Percentiles rank a stretch among this genome's conserved stretches.
Evolutionary conservation across 441 rosid species (phyloP).

Genomic region (Cnidoscolus chayamansa): DNA sequence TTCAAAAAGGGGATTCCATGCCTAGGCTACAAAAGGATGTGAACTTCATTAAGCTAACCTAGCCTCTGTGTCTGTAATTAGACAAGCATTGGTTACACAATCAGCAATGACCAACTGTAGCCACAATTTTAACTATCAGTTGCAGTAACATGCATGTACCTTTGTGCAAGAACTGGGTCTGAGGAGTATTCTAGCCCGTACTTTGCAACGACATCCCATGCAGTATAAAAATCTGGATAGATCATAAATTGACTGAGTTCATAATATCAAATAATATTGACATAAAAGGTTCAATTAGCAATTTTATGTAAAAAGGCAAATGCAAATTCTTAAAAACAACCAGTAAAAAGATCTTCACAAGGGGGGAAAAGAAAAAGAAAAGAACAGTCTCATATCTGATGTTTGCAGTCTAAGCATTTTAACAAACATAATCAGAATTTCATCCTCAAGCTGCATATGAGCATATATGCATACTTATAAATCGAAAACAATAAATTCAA

Average conservation of each 20-base stretch:
- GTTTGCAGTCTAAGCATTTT: too few relatives aligned
- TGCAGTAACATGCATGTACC: slow-evolving; percentile 41
- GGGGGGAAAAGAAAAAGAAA: too few relatives aligned
- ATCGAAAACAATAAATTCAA: background rate
- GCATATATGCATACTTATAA: background rate
- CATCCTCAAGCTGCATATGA: background rate
- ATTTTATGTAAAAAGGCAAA: too few relatives aligned
- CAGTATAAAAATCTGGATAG: slow-evolving; percentile 83
- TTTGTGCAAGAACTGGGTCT: slow-evolving; percentile 63
- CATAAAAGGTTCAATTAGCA: background rate
- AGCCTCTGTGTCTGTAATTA: slow-evolving; percentile 6
- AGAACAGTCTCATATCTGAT: too few relatives aligned
- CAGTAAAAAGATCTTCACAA: too few relatives aligned
- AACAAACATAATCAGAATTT: background rate
- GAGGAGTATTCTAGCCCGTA: slow-evolving; percentile 47
- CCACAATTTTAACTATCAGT: slow-evolving; percentile 3
- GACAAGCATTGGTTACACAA: slow-evolving; percentile 8
- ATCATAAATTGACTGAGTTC: slow-evolving; percentile 9
- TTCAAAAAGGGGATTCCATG: background rate
- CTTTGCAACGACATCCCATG: slow-evolving; percentile 83
- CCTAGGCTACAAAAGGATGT: too few relatives aligned
- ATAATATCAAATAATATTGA: slow-evolving; percentile 12
- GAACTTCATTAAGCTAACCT: background rate
- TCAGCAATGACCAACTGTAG: slow-evolving; percentile 7
- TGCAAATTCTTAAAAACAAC: too few relatives aligned